A percentile compares a stretch with the other conserved stretches of the same genome.
Conservation (phyloP, 2,329 filamentous ascomycete genomes). For the Ambrosiella xylebori region DNA sequence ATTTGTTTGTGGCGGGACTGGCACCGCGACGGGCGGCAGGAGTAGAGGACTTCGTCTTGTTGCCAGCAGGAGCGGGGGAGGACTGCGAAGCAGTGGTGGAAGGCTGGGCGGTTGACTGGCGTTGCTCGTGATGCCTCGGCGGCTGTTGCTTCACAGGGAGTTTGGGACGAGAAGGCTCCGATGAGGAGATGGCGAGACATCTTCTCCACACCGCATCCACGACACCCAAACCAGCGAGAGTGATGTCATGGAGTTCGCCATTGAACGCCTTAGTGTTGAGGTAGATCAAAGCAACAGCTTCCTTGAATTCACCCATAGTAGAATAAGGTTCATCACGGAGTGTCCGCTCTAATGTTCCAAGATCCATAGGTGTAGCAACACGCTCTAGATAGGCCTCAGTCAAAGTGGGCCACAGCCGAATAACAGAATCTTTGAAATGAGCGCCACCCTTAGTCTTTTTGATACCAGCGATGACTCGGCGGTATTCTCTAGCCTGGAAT, state of each 20-base stretch:
- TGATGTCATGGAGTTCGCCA: constrained; percentile 57
- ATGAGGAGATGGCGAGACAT: constrained; percentile 26
- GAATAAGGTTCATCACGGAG: constrained; percentile 52
- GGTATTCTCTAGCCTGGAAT: constrained; percentile 43
- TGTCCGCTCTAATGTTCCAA: constrained; percentile 65
- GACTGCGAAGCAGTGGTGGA: constrained; percentile 10
- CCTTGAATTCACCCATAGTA: constrained; percentile 53
- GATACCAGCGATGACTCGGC: constrained; percentile 51
- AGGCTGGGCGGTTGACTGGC: constrained; percentile 20
- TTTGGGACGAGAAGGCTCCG: constrained; percentile 35
- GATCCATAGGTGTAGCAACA: constrained; percentile 66
- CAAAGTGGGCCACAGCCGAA: constrained; percentile 55
- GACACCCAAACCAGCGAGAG: constrained; percentile 35
- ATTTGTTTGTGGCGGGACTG: constrained; percentile 25
- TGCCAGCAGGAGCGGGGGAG: constrained; percentile 16
- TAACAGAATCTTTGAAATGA: constrained; percentile 63
- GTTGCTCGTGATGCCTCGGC: constrained; percentile 29
- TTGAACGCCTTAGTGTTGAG: constrained; percentile 73
- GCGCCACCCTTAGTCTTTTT: constrained; percentile 74
- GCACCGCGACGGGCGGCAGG: constrained; percentile 20
- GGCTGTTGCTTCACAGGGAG: constrained; percentile 32
- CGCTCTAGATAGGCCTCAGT: constrained; percentile 54
- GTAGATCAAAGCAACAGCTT: constrained; percentile 61
- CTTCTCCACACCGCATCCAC: constrained; percentile 38
- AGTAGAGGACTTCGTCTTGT: constrained; percentile 20